Conservation (phyloP, 2,329 filamentous ascomycete genomes). For the Diaporthe citriasiana region DNA sequence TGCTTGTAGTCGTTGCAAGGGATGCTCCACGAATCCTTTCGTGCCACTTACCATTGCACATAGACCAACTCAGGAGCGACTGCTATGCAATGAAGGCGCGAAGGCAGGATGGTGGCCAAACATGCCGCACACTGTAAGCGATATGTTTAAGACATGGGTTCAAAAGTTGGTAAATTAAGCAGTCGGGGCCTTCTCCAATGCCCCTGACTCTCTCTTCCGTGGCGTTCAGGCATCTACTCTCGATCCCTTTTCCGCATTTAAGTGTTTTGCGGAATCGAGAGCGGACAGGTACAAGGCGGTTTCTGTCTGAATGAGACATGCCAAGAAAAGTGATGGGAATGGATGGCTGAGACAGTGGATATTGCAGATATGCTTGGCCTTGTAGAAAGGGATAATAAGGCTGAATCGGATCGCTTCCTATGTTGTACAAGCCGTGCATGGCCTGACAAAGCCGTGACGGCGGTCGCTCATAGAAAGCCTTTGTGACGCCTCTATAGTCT, state of each 20-base stretch:
- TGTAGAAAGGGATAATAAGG: not conserved
- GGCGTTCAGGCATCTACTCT: not conserved
- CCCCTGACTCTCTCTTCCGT: not conserved
- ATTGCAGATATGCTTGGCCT: not conserved
- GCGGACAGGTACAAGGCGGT: not conserved
- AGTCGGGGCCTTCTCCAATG: not conserved
- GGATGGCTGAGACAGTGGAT: not conserved
- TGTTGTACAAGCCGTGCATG: not conserved
- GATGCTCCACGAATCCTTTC: not conserved
- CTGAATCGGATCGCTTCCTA: not conserved
- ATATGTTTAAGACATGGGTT: not conserved
- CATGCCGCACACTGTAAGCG: not conserved
- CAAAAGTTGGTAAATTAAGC: not conserved
- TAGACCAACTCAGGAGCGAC: too few species aligned
- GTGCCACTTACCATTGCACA: too few species aligned
- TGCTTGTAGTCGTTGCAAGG: not conserved
- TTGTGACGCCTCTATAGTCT: not conserved
- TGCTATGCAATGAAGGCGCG: not conserved
- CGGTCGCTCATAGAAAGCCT: not conserved
- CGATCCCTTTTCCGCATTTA: not conserved
- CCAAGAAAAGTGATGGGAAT: not conserved
- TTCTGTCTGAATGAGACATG: not conserved
- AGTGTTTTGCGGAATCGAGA: not conserved
- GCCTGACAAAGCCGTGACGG: not conserved
- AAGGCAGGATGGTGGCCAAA: not conserved